Conservation (phyloP, 2,329 filamentous ascomycete species). For the Cercospora sp. region DNA sequence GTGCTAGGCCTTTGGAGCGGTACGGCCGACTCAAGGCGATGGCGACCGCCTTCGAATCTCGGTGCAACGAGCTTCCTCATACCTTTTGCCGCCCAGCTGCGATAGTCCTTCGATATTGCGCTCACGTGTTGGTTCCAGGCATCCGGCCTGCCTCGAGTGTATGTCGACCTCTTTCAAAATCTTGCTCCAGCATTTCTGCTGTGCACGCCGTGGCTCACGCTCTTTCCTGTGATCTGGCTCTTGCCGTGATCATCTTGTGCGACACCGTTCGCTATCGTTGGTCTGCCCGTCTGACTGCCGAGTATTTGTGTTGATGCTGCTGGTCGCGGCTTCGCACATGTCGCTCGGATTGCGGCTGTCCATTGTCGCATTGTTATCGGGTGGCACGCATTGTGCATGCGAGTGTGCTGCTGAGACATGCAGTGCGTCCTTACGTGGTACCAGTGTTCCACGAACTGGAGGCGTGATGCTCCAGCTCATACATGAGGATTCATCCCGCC, state of each 20-base stretch:
- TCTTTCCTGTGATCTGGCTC: background rate
- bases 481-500: background rate
- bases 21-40: background rate
- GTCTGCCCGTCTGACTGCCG: background rate
- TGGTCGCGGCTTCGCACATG: background rate
- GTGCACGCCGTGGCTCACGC: background rate
- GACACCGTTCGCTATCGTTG: background rate
- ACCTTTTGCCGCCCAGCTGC: background rate
- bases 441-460: background rate
- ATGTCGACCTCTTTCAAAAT: background rate
- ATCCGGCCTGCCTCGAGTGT: background rate
- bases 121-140: background rate
- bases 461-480: background rate
- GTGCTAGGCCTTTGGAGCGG: background rate
- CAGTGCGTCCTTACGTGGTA: background rate
- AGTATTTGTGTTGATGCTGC: background rate
- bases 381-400: background rate
- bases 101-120: background rate
- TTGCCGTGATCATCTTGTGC: background rate
- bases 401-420: background rate
- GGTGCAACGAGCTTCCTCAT: background rate
- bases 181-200: background rate
- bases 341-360: background rate
- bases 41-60: background rate
- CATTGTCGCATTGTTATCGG: background rate